Evolutionary conservation across 768 basidiomycete genomes (phyloP), one percentile per base, ranked within the genome.

Genomic region (Ramaria sp.): DNA sequence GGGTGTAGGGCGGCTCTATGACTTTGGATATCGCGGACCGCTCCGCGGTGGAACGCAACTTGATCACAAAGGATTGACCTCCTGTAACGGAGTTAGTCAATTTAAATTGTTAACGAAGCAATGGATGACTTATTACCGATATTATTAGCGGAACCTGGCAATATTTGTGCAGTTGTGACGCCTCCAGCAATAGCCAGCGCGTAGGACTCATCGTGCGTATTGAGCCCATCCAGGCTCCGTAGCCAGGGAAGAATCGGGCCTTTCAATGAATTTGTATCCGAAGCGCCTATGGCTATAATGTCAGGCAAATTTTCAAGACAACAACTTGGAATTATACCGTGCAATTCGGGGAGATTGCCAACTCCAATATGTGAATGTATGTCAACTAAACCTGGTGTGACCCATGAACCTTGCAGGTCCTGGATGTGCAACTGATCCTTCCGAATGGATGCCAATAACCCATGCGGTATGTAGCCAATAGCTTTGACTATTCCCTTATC

Each of bases 11-110:
- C 41, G 91, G 87, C 47, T 96, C 92, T 38, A 96, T 73, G 11
- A 92, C 66, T 87, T 91, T 91, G 7, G 88, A 86, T 4, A 80
- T 77, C 1, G 89, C 78, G 0, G 89, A 86, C 22, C 83, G 80
- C 60, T 90, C 87, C 39, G 74, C 67, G 1, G 91, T 91, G 65
- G 79, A 81, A 19, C 94, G 80, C 24, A 91, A 73, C 68, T 96
- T 96, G 63, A 94, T 77, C 64, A 89, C 76, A 65, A 91, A 92
- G 0, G 91, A 88, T 66, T 94, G 89, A 4, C 92, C 92, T 51
- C 87, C 91, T 90, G 61, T 15, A 38, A 39, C 48, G 17, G 24
- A 3, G 13, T 6, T 4, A 19, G 13, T 52, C 4, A 22, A 12
- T 51, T 17, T n/a, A 43, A 22, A 43, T 17, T 2, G 42, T 43